A percentile compares a stretch with the other conserved stretches of the same genome.
Conservation (phyloP, 805 yeast species). For the Cyberlindnera maritima region DNA sequence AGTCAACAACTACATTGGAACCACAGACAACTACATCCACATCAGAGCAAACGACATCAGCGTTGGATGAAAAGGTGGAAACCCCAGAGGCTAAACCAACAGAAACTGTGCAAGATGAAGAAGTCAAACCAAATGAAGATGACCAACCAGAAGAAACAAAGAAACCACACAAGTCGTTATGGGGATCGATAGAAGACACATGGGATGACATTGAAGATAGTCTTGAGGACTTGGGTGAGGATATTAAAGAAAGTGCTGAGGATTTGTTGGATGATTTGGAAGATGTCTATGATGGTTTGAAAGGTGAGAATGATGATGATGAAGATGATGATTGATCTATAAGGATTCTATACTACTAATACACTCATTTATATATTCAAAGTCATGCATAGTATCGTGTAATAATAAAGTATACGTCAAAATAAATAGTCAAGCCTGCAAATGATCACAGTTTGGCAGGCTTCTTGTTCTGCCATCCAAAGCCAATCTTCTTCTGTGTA, state of each 20-base stretch:
- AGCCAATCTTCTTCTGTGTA: slow-evolving; percentile 49
- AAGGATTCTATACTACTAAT: no score
- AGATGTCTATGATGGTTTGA: slow-evolving; percentile 16
- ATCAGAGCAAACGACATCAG: neutral
- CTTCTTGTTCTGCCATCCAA: slow-evolving; percentile 68
- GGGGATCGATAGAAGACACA: slow-evolving; percentile 28
- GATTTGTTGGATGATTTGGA: slow-evolving; percentile 17
- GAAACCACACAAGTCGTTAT: slow-evolving; percentile 22
- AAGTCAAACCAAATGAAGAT: slow-evolving; percentile 13
- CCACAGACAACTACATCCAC: no score
- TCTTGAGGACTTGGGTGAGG: slow-evolving; percentile 23
- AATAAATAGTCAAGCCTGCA: neutral
- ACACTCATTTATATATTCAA: neutral
- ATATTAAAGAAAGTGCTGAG: slow-evolving; percentile 18
- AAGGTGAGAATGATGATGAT: neutral
- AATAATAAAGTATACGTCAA: no score
- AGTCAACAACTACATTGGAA: slow-evolving; percentile 18
- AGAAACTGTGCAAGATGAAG: neutral
- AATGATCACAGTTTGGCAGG: slow-evolving; percentile 18
- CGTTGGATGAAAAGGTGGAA: neutral
- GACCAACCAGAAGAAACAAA: neutral
- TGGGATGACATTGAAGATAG: slow-evolving; percentile 20
- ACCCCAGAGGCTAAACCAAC: neutral
- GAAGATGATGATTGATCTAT: neutral
- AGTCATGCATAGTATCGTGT: neutral